A percentile compares a stretch with the other conserved stretches of the same genome.
phyloP scores from a whole-genome alignment of 2,329 filamentous ascomycete genomes.

The Epichloe scottii region DNA sequence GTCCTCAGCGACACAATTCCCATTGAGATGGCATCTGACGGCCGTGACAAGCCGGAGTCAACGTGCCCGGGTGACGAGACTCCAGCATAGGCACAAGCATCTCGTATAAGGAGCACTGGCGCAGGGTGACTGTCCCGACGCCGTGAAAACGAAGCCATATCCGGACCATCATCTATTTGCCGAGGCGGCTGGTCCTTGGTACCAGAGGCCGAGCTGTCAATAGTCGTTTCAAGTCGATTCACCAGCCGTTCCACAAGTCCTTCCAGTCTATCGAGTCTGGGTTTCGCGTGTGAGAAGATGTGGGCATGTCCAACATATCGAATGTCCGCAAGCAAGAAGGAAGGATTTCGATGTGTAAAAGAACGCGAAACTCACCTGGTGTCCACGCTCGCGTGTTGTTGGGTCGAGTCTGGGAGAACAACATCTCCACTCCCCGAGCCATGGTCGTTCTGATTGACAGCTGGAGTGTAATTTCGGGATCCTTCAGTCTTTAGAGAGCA shows the following conservation, averaged over 20 bases:
- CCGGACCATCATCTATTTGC: not conserved
- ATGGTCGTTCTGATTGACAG: not conserved
- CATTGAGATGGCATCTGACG: constrained; percentile 11
- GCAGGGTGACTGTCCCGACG: constrained; percentile 7
- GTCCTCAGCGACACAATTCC: constrained; percentile 10
- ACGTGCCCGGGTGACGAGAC: constrained; percentile 10
- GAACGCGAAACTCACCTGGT: not conserved
- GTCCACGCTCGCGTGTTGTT: not conserved
- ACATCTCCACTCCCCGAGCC: not conserved
- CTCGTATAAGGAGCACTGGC: constrained; percentile 16
- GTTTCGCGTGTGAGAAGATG: too few species aligned
- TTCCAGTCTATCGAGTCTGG: not conserved
- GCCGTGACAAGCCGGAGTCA: not conserved
- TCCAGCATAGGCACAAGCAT: constrained; percentile 15
- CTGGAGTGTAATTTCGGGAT: not conserved
- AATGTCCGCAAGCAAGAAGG: too few species aligned
- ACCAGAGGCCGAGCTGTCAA: not conserved
- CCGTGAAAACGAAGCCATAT: not conserved
- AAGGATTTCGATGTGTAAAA: not conserved
- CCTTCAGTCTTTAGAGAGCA: constrained; percentile 10
- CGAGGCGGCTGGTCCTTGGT: not conserved
- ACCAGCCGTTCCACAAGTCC: not conserved
- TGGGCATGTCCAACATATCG: too few species aligned
- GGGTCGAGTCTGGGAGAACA: not conserved
- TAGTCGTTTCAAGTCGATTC: not conserved